Evolutionary conservation across 1,284 basidiomycete species (phyloP), one percentile per base, ranked within the genome.

Genomic region (Sporisorium exsertum): DNA sequence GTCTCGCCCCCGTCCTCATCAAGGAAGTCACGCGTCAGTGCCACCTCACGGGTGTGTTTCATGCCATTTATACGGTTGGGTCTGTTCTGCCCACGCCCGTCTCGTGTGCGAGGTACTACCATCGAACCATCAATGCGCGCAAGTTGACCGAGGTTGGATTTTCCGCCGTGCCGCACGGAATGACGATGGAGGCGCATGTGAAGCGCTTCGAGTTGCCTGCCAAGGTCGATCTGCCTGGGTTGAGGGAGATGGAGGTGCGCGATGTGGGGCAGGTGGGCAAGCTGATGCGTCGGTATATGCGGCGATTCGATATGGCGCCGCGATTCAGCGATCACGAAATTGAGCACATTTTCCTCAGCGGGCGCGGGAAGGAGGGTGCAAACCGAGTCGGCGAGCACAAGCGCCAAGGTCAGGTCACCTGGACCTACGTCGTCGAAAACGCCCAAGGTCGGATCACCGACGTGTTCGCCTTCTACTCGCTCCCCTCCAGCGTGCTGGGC

Each of bases 401-500:
- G 27, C 63, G 86, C 84, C 89, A 80, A 86, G 86, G 88, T 2
- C 96, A 98, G 85, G 96, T 99, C 42, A 92, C 93, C 1, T 99
- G 96, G 96, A 89, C 93, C 3, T 99, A 97, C 83, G 96, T 99
- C 35, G 92, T 97, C 42, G 95, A 98, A 94, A 89, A 97, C 85
- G 92, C 92, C 0, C 87, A 90, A 58, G 90, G 92, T 65, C 89
- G 90, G 63, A 93, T 99, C 81, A 97, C 95, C 3, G 97, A 99
- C 87, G 92, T 96, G 83, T 92, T 98, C 86, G 96, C 96, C 8
- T 97, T 98, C 88, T 99, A 97, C 87, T 93, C 93, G 9, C 90
- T 99, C 22, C 96, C 97, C 0, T 98, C 95, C 6, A 93, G 93
- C 3, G 90, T 96, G 64, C 92, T 96, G 78, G 88, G 58, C 43